Evolutionary conservation across 2,329 filamentous ascomycete genomes (phyloP).

Genomic region (Sordariomycetes sp.): DNA sequence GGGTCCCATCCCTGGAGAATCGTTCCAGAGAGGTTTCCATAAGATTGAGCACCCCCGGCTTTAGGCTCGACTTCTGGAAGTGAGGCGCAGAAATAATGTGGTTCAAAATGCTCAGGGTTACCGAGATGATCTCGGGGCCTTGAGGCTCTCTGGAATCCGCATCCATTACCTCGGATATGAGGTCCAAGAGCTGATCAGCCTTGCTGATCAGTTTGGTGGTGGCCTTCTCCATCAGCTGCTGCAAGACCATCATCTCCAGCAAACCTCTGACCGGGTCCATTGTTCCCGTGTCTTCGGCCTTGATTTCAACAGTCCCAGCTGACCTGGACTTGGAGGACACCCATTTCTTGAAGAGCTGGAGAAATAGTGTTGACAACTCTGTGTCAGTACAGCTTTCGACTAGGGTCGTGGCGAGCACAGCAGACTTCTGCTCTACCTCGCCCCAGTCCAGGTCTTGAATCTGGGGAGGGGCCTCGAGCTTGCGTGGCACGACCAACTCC

Average conservation of each 20-base stretch:
- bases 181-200: constrained; percentile 52
- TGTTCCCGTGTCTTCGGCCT: constrained; percentile 17
- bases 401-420: constrained; percentile 38
- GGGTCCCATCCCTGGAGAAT: constrained; percentile 18
- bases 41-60: constrained; percentile 25
- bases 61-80: constrained; percentile 39
- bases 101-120: constrained; percentile 51
- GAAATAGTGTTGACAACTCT: constrained; percentile 49
- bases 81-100: constrained; percentile 45
- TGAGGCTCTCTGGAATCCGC: constrained; percentile 28
- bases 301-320: constrained; percentile 14
- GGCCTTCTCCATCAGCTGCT: constrained; percentile 53
- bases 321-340: constrained; percentile 24
- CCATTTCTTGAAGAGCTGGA: constrained; percentile 48
- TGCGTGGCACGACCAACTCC: constrained; percentile 30
- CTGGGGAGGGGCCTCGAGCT: constrained; percentile 1
- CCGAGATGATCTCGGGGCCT: constrained; percentile 36
- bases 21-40: constrained; percentile 38
- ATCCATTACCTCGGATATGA: constrained; percentile 50
- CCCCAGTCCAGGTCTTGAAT: constrained; percentile 23
- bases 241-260: constrained; percentile 49
- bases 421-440: constrained; percentile 35
- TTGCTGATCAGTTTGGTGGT: constrained; percentile 53
- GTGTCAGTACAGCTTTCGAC: constrained; percentile 37
- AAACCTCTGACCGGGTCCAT: constrained; percentile 36